Evolutionary conservation across 805 yeast genomes (phyloP), one percentile per base, ranked within the genome.

Genomic region (Candida vartiovaarae): DNA sequence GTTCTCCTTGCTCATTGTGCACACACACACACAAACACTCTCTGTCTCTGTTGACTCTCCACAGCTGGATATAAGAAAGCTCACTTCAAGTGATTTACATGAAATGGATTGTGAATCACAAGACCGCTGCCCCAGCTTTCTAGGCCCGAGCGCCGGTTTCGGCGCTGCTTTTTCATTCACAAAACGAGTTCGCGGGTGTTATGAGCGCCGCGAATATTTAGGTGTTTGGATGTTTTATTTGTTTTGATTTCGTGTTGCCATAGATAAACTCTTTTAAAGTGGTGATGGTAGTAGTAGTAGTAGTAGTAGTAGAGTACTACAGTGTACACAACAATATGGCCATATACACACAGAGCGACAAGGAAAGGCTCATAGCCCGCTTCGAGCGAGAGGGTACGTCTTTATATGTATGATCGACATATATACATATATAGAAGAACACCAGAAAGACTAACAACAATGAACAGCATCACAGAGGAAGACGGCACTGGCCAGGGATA

Each of bases 301-400:
- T 28, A 28, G 30, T 28, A 2, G 6, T 28, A 28, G 8, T 28
- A 28, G 20, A 15, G 2, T 15, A 2, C 20, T 2, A 9, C 10
- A 6, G 3, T 3, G 7, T 23, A 23, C 7, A 7, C 7, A 7
- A 15, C 15, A 27, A 28, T 2, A 38, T 31, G 31, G 29, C 32
- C 4, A 36, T 31, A n/a, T 38, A 38, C 15, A 38, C 34, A 11
- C 29, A 28, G 3, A 44, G 38, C 0, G 49, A 51, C 36, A 45
- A 49, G 27, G 36, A 41, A 6, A 49, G 43, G 38, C 48, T 57
- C 5, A 36, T 54, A 1, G 47, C 47, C 20, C 46, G 61, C 9
- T 52, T 57, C 31, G 51, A 52, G 37, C 37, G 49, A 8, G 60
- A 57, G 20, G 47, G 61, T 57, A 32, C 25, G 61, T 55, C 11